Base-by-base conservation (phyloP, 352 stramenopile species). In the Phytophthora megakarya region DNA sequence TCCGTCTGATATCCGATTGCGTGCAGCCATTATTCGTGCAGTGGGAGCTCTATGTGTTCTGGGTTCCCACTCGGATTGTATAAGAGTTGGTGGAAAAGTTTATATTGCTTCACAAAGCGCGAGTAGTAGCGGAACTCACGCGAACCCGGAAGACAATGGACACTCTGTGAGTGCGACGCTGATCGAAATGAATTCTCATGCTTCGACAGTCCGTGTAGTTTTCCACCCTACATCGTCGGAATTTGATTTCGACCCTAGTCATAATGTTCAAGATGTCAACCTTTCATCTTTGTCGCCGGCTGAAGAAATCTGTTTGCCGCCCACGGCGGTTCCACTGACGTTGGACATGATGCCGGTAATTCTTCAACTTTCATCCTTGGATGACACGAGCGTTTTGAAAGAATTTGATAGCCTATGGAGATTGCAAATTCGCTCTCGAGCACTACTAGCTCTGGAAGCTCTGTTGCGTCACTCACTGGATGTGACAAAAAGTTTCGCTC, bases 331-430 rank as follows among this genome's bases (percentile, higher is more conserved):
- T 8, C 66, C 75, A 12, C 37, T 93, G 12, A 89, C 75, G 3
- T 40, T 79, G 21, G 84, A 93, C 13, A 91, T 94, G 79, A 92
- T 96, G 74, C 87, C 84, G 1, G 78, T 93, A 1, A 92, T 96
- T 62, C 53, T 96, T 2, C 82, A 93, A 46, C 80, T 96, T 1
- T 82, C 81, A 0, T 93, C 84, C 0, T 64, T 96, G 1, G 82
- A 93, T 23, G 78, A 92, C 16, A 87, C 78, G 1, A 86, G 75
- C 32, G 69, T 89, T 4, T 71, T 92, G 45, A 71, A 71, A 2
- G 74, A 79, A 3, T 92, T 91, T 65, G 86, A 94, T 38, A 85
- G 86, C 42, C 65, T 96, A 23, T 94, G 86, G 84, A 76, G 80
- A 32, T 77, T 93, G 48, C 88, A 96, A 65, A 92, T 96, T 19